Evolutionary conservation across 1,284 basidiomycete species (phyloP), one percentile per base, ranked within the genome.

Genomic region (Malassezia furfur): DNA sequence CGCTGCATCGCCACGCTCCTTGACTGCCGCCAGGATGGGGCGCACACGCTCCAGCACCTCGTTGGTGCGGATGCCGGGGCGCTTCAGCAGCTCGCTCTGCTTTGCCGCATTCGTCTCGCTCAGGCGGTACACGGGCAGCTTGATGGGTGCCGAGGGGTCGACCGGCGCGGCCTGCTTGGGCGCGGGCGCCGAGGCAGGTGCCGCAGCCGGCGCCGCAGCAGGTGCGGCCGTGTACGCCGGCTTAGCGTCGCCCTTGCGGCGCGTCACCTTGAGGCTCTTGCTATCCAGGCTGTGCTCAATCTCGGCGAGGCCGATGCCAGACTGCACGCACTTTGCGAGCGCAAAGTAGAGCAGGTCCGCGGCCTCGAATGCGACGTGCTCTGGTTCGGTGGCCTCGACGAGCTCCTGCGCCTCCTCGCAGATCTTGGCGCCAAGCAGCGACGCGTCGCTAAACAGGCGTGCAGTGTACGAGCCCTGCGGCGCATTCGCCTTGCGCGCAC

Each of bases 381-480:
- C 53, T 43, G 91, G 86, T 50, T 89, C 85, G 5, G 83, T 83
- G 14, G 94, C 94, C 25, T 81, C 81, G 69, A 91, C 93, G 12
- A 99, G 81, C 76, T 99, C 94, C 67, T 93, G 88, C 0, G 94
- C 94, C 76, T 99, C 94, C 76, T 99, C 94, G 83, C 88, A 89
- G 60, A 99, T 90, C 79, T 99, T 99, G 49, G 91, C 85, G 49
- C 81, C 82, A 41, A 98, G 80, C 19, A 99, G 80, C 46, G 82
- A 81, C 10, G 85, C 78, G 68, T 96, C 89, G 54, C 81, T 81
- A 76, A 98, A 96, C 22, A 99, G 78, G 43, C 90, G 80, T 52
- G 83, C 84, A 12, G 94, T 98, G 77, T 99, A 99, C 8, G 87
- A 91, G 1, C 88, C 91, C 60, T 85, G 83, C 0, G 91, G 91